Evolutionary conservation across 768 basidiomycete species (phyloP), one percentile per base, ranked within the genome.

Genomic region (Gloeophyllum trabeum): DNA sequence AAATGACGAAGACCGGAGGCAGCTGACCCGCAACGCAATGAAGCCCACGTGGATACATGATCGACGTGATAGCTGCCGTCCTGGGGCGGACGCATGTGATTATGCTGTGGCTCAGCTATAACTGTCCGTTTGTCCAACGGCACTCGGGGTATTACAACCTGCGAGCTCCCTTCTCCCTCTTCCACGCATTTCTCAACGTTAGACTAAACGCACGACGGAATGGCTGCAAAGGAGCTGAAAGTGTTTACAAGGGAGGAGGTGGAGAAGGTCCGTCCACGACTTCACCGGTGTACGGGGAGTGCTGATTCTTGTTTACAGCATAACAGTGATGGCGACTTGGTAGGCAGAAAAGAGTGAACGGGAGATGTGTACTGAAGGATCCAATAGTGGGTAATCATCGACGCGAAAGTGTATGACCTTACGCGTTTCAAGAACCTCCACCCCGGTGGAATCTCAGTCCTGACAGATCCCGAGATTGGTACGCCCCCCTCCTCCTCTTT

Each of bases 401-500:
- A 93, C 54, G 73, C 77, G 43, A 85, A 85, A 57, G 86, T 90
- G 23, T 90, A 79, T 55, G 81, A 92, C 57, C 62, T 96, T 20
- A 77, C 80, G 41, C 79, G 76, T 53, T 94, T 96, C 61, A 75
- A 73, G 41, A 68, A 66, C 38, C 65, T 92, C 49, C 92, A 96
- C 53, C 92, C 89, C 1, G 92, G 91, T 38, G 91, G 91, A 7
- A 58, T 69, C 0, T 70, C 76, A 2, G 88, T 90, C 25, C 69
- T 96, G n/a, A 59, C 79, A n/a, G 79, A 86, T 51, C 61, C 67
- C 4, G 82, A 85, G 50, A 73, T 93, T 38, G n/a, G n/a, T 86
- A 86, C 81, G 44, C 44, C 80, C 57, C 12, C 23, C 18, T 21
- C 28, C 12, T 30, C 38, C 28, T 18, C 21, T 21, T 18, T 26